A percentile compares a stretch with the other conserved stretches of the same genome.
Evolutionary conservation across 805 yeast genomes (phyloP).

Genomic region (Saccharomycopsis guyanensis): DNA sequence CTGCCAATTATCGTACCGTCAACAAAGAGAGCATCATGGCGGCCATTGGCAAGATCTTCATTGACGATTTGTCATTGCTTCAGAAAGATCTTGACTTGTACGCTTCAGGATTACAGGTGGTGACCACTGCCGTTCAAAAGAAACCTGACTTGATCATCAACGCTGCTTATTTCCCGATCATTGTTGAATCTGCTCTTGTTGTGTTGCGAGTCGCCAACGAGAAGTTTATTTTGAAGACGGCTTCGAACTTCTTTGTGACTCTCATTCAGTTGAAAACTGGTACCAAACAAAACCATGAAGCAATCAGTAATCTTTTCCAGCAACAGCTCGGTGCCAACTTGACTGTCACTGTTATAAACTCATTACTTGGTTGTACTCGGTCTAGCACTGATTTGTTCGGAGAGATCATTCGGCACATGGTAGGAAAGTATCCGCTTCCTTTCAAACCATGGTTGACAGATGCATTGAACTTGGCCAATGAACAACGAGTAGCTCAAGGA

Average conservation of each 20-base stretch:
- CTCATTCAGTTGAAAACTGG: constrained; percentile 41
- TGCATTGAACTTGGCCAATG: constrained; percentile 27
- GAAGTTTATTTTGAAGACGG: constrained; percentile 41
- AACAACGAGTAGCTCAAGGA: constrained; percentile 23
- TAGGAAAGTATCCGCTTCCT: constrained; percentile 42
- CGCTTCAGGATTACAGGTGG: constrained; percentile 1
- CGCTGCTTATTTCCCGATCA: background rate
- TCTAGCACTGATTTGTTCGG: constrained; percentile 55
- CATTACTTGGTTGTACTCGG: constrained; percentile 44
- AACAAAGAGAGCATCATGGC: background rate
- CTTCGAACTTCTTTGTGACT: constrained; percentile 46
- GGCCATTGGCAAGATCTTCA: constrained; percentile 2
- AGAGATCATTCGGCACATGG: constrained; percentile 40
- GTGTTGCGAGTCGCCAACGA: constrained; percentile 34
- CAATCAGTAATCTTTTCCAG: constrained; percentile 26
- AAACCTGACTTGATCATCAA: constrained; percentile 12
- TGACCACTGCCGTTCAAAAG: constrained; percentile 9
- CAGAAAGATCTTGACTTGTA: constrained; percentile 14
- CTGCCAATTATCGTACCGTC: constrained; percentile 30
- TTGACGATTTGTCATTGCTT: constrained; percentile 5
- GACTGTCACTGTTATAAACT: constrained; percentile 32
- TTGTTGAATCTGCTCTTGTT: constrained; percentile 4
- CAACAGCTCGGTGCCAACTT: constrained; percentile 24
- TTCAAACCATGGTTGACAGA: constrained; percentile 42
- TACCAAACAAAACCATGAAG: constrained; percentile 33